Evolutionary conservation across 1,284 basidiomycete genomes (phyloP).

Genomic region (Rugosomyces carneus): DNA sequence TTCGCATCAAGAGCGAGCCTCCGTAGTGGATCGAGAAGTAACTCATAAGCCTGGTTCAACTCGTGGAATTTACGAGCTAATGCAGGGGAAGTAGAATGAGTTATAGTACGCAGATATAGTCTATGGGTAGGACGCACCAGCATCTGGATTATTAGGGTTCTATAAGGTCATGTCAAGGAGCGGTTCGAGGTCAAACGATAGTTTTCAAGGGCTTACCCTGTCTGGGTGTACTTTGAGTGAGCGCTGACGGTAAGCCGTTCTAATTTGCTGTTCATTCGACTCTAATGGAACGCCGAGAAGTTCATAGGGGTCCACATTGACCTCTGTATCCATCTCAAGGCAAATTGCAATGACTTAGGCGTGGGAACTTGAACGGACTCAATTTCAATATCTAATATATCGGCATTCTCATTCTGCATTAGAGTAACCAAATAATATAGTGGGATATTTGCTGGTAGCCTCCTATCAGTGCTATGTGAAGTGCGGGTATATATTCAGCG

Average conservation of each 20-base stretch:
- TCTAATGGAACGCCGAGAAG: slow-evolving; percentile 62
- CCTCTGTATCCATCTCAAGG: slow-evolving; percentile 25
- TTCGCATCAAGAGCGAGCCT: slow-evolving; percentile 82
- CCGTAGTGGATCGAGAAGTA: slow-evolving; percentile 78
- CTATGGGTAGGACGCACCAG: slow-evolving; percentile 39
- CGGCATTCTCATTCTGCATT: no score
- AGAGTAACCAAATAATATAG: no score
- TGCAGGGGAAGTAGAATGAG: not conserved
- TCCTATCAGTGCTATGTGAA: no score
- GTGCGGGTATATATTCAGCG: no score
- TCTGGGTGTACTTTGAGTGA: slow-evolving; percentile 89
- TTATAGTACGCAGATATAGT: not conserved
- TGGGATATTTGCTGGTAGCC: no score
- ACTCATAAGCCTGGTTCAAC: slow-evolving; percentile 80
- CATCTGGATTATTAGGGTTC: slow-evolving; percentile 78
- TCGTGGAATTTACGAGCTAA: slow-evolving; percentile 85
- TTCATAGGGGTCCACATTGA: slow-evolving; percentile 72
- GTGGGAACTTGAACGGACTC: no score
- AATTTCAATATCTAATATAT: no score
- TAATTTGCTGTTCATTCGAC: slow-evolving; percentile 78
- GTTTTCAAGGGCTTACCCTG: slow-evolving; percentile 37
- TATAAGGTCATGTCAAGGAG: slow-evolving; percentile 21
- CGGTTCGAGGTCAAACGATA: not conserved
- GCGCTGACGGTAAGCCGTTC: slow-evolving; percentile 75
- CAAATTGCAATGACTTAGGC: no score